Conservation (phyloP, 805 yeast genomes). For the Starmerella tilneyi region DNA sequence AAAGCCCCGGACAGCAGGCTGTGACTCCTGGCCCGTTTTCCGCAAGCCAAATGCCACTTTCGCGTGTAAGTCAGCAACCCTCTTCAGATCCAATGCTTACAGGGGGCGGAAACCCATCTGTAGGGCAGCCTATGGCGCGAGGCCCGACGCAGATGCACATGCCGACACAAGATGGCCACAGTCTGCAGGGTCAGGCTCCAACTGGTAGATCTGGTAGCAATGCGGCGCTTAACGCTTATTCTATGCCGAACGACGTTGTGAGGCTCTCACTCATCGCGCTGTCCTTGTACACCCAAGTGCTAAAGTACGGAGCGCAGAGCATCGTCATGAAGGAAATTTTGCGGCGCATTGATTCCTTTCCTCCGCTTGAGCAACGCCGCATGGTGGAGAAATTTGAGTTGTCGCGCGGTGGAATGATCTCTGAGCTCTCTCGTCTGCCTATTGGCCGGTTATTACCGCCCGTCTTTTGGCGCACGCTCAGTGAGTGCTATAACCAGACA, state of each 20-base stretch:
- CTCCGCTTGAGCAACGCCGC: conserved; percentile 11
- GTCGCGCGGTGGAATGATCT: conserved; percentile 7
- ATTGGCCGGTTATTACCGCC: conserved; percentile 14
- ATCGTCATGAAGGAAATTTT: conserved; percentile 12
- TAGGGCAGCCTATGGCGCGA: too few species aligned
- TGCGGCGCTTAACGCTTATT: neutral
- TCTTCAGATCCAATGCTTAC: too few species aligned
- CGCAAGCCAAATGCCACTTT: too few species aligned
- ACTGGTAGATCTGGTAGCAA: neutral
- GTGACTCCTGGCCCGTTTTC: neutral
- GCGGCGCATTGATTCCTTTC: conserved; percentile 16
- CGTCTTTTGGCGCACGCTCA: conserved; percentile 17
- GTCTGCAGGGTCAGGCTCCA: neutral
- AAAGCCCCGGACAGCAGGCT: conserved; percentile 1
- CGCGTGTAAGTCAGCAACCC: too few species aligned
- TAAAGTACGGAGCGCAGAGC: conserved; percentile 14
- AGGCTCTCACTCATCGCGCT: conserved; percentile 17
- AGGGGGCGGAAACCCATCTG: too few species aligned
- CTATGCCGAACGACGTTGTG: conserved; percentile 1
- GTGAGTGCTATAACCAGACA: conserved; percentile 16
- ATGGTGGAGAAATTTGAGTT: conserved; percentile 20
- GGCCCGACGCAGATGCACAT: too few species aligned
- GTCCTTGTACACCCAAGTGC: conserved; percentile 17
- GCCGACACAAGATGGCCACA: too few species aligned
- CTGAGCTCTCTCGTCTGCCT: conserved; percentile 14